A percentile compares a stretch with the other conserved stretches of the same genome.
These are phyloP conservation scores for Gyrodon lividus DNA, from an alignment of 768 basidiomycete genomes.

Conservation along the genomic window DNA sequence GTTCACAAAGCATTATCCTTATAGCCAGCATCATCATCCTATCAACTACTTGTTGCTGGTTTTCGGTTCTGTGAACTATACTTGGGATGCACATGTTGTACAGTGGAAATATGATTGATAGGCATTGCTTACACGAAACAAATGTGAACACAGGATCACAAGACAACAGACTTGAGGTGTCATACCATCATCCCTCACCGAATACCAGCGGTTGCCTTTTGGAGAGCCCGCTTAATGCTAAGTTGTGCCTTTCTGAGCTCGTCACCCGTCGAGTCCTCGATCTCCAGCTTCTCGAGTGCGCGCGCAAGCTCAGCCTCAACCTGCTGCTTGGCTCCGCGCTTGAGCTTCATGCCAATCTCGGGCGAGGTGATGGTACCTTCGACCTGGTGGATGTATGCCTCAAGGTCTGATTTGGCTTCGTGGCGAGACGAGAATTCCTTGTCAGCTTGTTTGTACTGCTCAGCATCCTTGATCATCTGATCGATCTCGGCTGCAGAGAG, in stretches of 20 bases:
- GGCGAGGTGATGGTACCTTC: conserved; percentile 95
- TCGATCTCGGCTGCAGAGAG: conserved; percentile 97
- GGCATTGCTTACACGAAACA: conserved; percentile 13
- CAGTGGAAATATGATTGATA: conserved; percentile 12
- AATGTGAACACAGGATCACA: conserved; percentile 16
- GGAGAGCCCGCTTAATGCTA: conserved; percentile 92
- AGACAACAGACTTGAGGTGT: conserved; percentile 16
- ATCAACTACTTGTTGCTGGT: neutral
- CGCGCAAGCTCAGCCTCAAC: conserved; percentile 98
- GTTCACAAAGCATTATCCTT: conserved; percentile 60
- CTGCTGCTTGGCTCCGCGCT: conserved; percentile 91
- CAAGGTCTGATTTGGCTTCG: conserved; percentile 97
- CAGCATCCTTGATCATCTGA: conserved; percentile 99
- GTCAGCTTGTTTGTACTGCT: conserved; percentile 94
- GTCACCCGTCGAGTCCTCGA: conserved; percentile 90
- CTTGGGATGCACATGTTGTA: conserved; percentile 3
- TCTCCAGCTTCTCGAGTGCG: conserved; percentile 97
- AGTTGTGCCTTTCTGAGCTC: conserved; percentile 97
- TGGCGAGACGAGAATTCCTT: conserved; percentile 98
- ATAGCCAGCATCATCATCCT: neutral
- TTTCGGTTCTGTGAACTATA: neutral
- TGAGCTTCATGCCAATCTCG: conserved; percentile 97
- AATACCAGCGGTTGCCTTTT: conserved; percentile 93
- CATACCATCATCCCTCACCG: conserved; percentile 47
- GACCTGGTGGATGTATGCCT: conserved; percentile 96